Conservation (phyloP, 2,329 filamentous ascomycete genomes). For the Exophiala viscosa region DNA sequence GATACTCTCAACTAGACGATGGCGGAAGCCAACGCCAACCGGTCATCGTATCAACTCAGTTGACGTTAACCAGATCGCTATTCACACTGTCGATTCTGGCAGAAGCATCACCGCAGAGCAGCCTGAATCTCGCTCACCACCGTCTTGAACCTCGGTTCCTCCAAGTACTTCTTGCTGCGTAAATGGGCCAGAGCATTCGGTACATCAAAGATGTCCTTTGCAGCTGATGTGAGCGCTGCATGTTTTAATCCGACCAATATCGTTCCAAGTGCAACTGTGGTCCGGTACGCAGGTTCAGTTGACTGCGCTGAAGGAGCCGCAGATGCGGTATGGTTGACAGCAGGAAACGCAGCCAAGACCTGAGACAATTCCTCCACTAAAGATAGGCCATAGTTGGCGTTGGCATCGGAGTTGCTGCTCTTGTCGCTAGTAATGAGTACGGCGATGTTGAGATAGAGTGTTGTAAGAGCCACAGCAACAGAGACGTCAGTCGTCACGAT, state of each 20-base stretch:
- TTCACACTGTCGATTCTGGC: not conserved
- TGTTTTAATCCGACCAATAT: conserved; percentile 56
- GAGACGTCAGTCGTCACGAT: conserved; percentile 65
- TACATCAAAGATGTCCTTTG: conserved; percentile 56
- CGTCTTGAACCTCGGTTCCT: conserved; percentile 59
- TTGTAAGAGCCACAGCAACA: conserved; percentile 75
- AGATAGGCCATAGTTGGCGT: conserved; percentile 40
- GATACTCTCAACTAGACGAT: too few relatives aligned
- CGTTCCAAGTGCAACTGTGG: conserved; percentile 79
- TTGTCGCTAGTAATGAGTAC: conserved; percentile 61
- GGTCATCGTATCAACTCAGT: too few relatives aligned
- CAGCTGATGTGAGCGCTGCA: conserved; percentile 56
- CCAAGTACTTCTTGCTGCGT: conserved; percentile 48
- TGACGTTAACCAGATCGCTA: too few relatives aligned
- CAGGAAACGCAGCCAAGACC: conserved; percentile 48
- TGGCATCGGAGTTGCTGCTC: conserved; percentile 40
- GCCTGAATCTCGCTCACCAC: conserved; percentile 57
- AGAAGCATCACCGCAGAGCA: conserved; percentile 12
- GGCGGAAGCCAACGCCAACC: too few relatives aligned
- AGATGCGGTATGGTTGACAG: conserved; percentile 22
- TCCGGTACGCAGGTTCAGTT: conserved; percentile 77
- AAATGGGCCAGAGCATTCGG: conserved; percentile 46
- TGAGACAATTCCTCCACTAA: conserved; percentile 61
- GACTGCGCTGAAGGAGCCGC: conserved; percentile 58
- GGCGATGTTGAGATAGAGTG: conserved; percentile 78